Evolutionary conservation across 2,329 filamentous ascomycete genomes (phyloP), one percentile per base, ranked within the genome.

Genomic region (Penicillium sp.): DNA sequence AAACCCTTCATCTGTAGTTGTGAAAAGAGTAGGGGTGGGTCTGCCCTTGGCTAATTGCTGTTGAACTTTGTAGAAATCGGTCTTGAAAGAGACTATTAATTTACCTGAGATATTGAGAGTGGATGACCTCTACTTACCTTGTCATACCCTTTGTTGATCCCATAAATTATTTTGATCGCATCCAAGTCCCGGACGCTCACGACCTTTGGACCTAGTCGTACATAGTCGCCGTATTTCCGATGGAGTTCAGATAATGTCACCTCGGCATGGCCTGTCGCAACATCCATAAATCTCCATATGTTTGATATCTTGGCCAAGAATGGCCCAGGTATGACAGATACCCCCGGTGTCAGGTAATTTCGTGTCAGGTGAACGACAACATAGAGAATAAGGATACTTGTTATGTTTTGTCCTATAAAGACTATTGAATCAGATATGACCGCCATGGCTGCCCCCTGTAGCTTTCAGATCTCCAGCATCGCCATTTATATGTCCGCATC

Each of bases 1-100:
- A 20, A 70, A 69, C 1, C 49, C 59, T 46, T 78, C 75, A 32
- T 63, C 55, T 3, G 56, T 50, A 4, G 60, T 55, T 2, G 54
- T 55, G 39, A 62, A 63, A 6, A 63, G 49, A 1, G 61, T 63
- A 18, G 54, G 59, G 2, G 54, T 55, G 6, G 55, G 48, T 39
- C 46, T 63, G 3, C 59, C 58, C 15, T 61, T 61, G 24, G 45
- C 53, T 23, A 63, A 37, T 24, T 63, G 59, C 27, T 61, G 59
- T 30, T 62, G 57, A 12, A 62, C 60, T 24, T 27, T 49, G 20
- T 62, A 63, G 32, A 62, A 61, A 30, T 51, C 30, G 7, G 58
- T 61, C 18, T 23, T 9, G 2, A n/a, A 17, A 15, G 5, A 26
- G 13, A 7, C n/a, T n/a, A 10, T 36, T 13, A 36, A 9, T 21